phyloP scores from a whole-genome alignment of 192 early-diverging fungal species.

The Thamnidium elegans region DNA sequence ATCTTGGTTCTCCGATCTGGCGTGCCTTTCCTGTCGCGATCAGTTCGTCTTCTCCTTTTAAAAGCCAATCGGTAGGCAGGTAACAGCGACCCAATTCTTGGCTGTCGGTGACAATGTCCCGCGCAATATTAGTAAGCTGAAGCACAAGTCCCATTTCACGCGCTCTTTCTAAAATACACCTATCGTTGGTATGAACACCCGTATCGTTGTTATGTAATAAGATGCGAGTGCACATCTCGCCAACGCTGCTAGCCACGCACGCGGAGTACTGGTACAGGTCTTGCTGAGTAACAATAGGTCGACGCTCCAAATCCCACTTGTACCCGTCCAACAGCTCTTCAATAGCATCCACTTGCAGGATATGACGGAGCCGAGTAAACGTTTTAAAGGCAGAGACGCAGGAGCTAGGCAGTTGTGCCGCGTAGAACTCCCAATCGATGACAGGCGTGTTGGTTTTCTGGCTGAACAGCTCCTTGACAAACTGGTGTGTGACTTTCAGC shows the following conservation, averaged over 20 bases:
- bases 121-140: conserved; percentile 50
- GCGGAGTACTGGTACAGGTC: conserved; percentile 33
- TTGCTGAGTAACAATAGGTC: conserved; percentile 13
- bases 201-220: conserved; percentile 5
- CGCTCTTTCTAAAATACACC: conserved; percentile 29
- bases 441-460: conserved; percentile 4
- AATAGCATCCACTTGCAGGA: conserved; percentile 21
- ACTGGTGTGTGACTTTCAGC: conserved; percentile 17
- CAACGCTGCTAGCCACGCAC: conserved; percentile 39
- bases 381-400: conserved; percentile 24
- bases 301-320: conserved; percentile 30
- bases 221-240: conserved; percentile 39
- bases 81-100: conserved; percentile 41
- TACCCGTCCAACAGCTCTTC: conserved; percentile 37
- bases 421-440: conserved; percentile 31
- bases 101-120: conserved; percentile 52
- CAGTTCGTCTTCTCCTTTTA: not conserved
- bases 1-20: conserved; percentile 14
- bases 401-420: not conserved
- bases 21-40: conserved; percentile 20
- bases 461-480: conserved; percentile 29
- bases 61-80: conserved; percentile 39
- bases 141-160: conserved; percentile 39
- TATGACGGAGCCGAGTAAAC: conserved; percentile 26
- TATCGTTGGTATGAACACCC: conserved; percentile 3